Evolutionary conservation across 805 yeast species (phyloP).

Genomic region (Yamadazyma philogaea): DNA sequence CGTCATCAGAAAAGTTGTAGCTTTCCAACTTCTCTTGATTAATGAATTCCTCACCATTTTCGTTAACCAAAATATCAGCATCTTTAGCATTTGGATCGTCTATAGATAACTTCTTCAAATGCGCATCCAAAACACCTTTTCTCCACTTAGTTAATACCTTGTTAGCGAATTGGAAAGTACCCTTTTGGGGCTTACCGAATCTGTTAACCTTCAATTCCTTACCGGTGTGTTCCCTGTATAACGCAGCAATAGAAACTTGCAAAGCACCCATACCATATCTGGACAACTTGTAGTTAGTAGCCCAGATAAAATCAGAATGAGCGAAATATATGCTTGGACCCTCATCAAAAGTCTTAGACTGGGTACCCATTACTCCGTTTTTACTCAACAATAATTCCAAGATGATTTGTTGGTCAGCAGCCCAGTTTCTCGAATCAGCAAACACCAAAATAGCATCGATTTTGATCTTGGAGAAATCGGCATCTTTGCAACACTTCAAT

Average conservation of each 20-base stretch:
- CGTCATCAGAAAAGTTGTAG: slow-evolving; percentile 28
- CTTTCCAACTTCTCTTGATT: slow-evolving; percentile 41
- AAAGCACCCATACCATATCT: slow-evolving; percentile 95
- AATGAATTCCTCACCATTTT: slow-evolving; percentile 43
- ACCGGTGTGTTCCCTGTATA: slow-evolving; percentile 83
- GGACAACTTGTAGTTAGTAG: slow-evolving; percentile 76
- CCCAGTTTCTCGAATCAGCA: slow-evolving; percentile 92
- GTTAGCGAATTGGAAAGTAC: slow-evolving; percentile 81
- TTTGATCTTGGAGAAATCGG: slow-evolving; percentile 62
- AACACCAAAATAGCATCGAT: slow-evolving; percentile 85
- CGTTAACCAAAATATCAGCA: slow-evolving; percentile 42
- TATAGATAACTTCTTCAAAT: slow-evolving; percentile 53
- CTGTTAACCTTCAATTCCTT: slow-evolving; percentile 73
- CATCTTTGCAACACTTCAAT: slow-evolving; percentile 46
- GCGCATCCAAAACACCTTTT: slow-evolving; percentile 70
- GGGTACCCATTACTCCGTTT: slow-evolving; percentile 82
- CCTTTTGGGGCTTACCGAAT: slow-evolving; percentile 87
- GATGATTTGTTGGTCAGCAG: slow-evolving; percentile 87
- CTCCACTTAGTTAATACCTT: slow-evolving; percentile 77
- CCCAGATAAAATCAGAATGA: slow-evolving; percentile 91
- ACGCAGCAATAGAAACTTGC: slow-evolving; percentile 82
- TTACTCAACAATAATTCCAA: slow-evolving; percentile 74
- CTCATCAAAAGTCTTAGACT: slow-evolving; percentile 63
- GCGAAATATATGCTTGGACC: slow-evolving; percentile 86
- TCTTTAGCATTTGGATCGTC: slow-evolving; percentile 42